Percentiles rank a stretch among this genome's conserved stretches.
Evolutionary conservation across 495 filamentous ascomycete species (phyloP).

Genomic region (Hypomontagnella monticulosa): DNA sequence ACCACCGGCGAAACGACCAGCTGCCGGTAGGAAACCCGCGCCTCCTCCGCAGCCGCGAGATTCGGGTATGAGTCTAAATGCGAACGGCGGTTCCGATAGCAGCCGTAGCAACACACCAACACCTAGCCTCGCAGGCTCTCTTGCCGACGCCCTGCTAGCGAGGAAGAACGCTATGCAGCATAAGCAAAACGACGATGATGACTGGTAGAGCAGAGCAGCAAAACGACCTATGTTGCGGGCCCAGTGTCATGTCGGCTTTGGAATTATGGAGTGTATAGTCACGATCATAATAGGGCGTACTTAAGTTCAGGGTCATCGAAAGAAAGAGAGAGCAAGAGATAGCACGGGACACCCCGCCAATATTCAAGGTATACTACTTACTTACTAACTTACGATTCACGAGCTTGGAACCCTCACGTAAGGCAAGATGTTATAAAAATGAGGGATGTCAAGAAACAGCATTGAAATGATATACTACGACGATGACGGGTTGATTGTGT

Average conservation of each 20-base stretch:
- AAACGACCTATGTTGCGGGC: slow-evolving; percentile 1
- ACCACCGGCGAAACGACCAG: slow-evolving; percentile 88
- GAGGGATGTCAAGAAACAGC: not conserved
- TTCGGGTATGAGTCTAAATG: slow-evolving; percentile 77
- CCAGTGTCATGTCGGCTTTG: not conserved
- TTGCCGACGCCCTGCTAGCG: slow-evolving; percentile 83
- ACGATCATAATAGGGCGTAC: not conserved
- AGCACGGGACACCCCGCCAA: not conserved
- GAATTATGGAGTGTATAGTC: not conserved
- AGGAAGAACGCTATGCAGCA: slow-evolving; percentile 72
- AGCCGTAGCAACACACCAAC: slow-evolving; percentile 74
- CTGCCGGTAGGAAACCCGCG: slow-evolving; percentile 70
- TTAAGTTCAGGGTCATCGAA: not conserved
- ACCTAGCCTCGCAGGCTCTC: slow-evolving; percentile 79
- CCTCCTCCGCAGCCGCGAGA: slow-evolving; percentile 69
- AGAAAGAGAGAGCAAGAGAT: not conserved
- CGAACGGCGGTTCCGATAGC: slow-evolving; percentile 70
- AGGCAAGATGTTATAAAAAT: slow-evolving; percentile 15
- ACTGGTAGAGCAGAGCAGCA: slow-evolving; percentile 58
- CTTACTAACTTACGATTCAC: slow-evolving; percentile 23
- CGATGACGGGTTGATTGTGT: not conserved
- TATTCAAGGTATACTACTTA: not conserved
- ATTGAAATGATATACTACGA: slow-evolving; percentile 4
- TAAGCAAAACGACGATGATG: slow-evolving; percentile 77
- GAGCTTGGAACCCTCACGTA: slow-evolving; percentile 26